Base-by-base conservation (phyloP, 73 alveolate genomes). In the Symbiodinium pilosum region DNA sequence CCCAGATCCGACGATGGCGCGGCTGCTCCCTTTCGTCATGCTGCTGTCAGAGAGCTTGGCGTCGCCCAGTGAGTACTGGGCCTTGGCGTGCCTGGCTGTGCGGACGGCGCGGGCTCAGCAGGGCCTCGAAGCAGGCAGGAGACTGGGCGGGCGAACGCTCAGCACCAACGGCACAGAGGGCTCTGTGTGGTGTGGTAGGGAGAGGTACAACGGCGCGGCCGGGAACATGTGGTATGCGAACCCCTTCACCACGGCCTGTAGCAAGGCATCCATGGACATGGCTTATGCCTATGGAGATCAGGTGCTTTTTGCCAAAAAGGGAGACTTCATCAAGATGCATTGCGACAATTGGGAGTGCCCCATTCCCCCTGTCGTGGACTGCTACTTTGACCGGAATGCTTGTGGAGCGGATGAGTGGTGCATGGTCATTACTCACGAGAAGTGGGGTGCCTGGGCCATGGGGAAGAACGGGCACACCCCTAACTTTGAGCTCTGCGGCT, bases 391-490 rank as follows among this genome's bases (percentile, higher is more conserved):
- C 69, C 95, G 87, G 28, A 64, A 16, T 40, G 95, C 69, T 1
- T 88, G 95, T 64, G 71, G 34, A 20, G 87, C 44, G 34, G 95
- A 68, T 88, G 95, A 88, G 87, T 88, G 85, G 85, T 88, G 95
- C 86, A 64, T 56, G 95, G 87, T 88, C 87, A 56, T 64, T 44
- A 56, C 85, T 43, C 95, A 88, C 43, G 95, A 88, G 86, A 88
- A 56, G 87, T 88, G 95, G 95, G 95, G 95, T 59, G 87, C 87
- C 9, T 88, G 95, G 95, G 95, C 95, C 73, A 88, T 59, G 95
- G 95, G 95, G 87, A 68, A 64, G 75, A 32, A 41, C 21, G 95
- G 95, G 36, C 59, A 88, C 87, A 88, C 95, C 12, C 95, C 95
- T 34, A 39, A 56, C 86, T 56, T 64, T 36, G 71, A 56, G 59